Base-by-base conservation (phyloP, 2,329 filamentous ascomycete genomes). In the Microsporum canis region DNA sequence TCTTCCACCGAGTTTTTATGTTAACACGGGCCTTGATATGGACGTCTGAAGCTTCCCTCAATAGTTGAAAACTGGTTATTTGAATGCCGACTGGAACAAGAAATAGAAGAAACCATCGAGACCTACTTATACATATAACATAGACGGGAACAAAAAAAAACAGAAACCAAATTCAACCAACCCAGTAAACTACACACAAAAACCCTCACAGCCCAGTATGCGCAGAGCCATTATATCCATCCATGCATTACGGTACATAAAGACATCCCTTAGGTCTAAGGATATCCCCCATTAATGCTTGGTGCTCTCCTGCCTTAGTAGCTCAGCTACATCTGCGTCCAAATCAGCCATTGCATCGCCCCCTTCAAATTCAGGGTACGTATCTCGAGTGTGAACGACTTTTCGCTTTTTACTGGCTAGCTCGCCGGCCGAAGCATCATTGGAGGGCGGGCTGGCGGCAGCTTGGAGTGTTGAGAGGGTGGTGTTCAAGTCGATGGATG, bases 321-420 rank as follows among this genome's bases (percentile, higher is more conserved):
- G 75, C 63, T 82, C 81, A 7, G 81, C 81, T 56, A 86, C 79
- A 70, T 85, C 83, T 5, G 79, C 81, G 68, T 86, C 84, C 65
- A 87, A 73, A 23, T 80, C 82, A 10, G 75, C 77, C 73, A 81
- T 78, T 33, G 78, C 79, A 65, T 82, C 77, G 47, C 80, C 81
- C 6, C 77, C 75, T 1, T 79, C 77, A 65, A 77, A 79, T 45
- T 78, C 76, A 47, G 74, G 72, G 64, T 74, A 75, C 10, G 60
- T 74, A 61, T 76, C 74, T 59, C 77, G 76, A 27, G 66, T 68
- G 64, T 77, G 73, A 7, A 72, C 73, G 38, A 80, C 69, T 66
- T 82, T 82, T 51, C 80, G 75, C 65, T 77, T 79, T 67, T 80
- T 80, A 12, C 71, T 68, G 61, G 72, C 73, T 6, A 70, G 63